These are phyloP conservation scores for Cylindrotheca closterium DNA, from an alignment of 108 stramenopile genomes.

Conservation along the genomic window DNA sequence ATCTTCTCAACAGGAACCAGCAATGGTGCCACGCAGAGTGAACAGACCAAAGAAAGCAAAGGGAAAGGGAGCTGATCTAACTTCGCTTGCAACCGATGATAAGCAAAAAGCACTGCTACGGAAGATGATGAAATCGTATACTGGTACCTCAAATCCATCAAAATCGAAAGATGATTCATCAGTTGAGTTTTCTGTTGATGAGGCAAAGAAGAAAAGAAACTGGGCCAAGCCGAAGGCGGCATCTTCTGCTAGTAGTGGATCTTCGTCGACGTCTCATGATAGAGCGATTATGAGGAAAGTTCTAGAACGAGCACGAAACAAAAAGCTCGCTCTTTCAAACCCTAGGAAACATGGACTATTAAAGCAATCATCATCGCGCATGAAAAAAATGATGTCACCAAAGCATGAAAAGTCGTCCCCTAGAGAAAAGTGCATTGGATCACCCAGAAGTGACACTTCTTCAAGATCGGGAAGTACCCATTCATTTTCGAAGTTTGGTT, in stretches of 20 bases:
- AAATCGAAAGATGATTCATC: background rate
- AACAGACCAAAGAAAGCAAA: background rate
- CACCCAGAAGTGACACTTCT: background rate
- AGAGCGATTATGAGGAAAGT: constrained; percentile 32
- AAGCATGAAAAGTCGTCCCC: background rate
- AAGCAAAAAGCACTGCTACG: constrained; percentile 16
- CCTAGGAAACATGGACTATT: constrained; percentile 2
- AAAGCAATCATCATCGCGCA: constrained; percentile 5
- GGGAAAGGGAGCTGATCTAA: background rate
- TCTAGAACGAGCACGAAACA: constrained; percentile 17
- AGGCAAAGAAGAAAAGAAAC: background rate
- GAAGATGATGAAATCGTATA: constrained; percentile 18
- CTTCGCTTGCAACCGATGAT: constrained; percentile 5
- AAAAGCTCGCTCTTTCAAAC: constrained; percentile 5
- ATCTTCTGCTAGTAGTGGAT: constrained; percentile 1
- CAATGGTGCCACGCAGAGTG: background rate
- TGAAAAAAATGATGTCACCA: constrained; percentile 12
- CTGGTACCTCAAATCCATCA: background rate
- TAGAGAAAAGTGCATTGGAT: background rate
- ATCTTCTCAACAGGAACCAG: background rate
- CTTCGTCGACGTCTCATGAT: constrained; percentile 9
- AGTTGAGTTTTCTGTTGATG: background rate
- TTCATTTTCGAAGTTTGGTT: background rate
- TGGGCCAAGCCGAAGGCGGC: background rate
- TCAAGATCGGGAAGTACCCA: background rate